Evolutionary conservation across 257 asterid species (phyloP), one percentile per base, ranked within the genome.

Genomic region (Fraxinus pennsylvanica): DNA sequence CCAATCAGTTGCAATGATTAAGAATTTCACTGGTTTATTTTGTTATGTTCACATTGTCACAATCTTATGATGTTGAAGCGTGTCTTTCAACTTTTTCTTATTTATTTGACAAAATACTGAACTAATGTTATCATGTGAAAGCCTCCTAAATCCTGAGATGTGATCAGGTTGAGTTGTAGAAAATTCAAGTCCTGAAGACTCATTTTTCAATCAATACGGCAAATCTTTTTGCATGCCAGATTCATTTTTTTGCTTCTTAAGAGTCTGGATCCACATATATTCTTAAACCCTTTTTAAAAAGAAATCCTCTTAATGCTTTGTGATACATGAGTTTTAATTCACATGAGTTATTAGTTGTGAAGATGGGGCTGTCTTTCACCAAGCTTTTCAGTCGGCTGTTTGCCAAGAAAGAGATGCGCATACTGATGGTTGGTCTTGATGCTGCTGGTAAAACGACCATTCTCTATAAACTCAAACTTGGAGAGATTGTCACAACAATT

Each of bases 401-500:
- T 75, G 89, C 86, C 85, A 85, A 82, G 85, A 85, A 78, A 76
- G 89, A 85, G 85, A 85, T 85, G 89, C 89, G 89, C 47, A 85
- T 85, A 75, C 82, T 85, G 43, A 85, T 85, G 89, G 89, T 85
- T 19, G 89, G 86, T 85, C 88, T 85, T 38, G 88, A 85, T 75
- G 88, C 86, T 67, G 88, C 88, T 82, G 88, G 89, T 82, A 85
- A 85, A 76, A 85, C 89, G n/a, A 85, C 89, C 71, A 85, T 85
- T 78, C 86, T 85, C 68, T 85, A 85, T 83, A 82, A 85, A 83
- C 89, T 85, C 76, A 85, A 85, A 78, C 86, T 86, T 65, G 89
- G 89, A 79, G 89, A 86, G 78, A 86, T 86, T 25, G 89, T 86
- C 68, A 86, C 89, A 73, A 86, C 89, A 27, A 86, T 86, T 74